A percentile compares a stretch with the other conserved stretches of the same genome.
phyloP scores from a whole-genome alignment of 352 stramenopile species.

The Phytophthora sansomeana region DNA sequence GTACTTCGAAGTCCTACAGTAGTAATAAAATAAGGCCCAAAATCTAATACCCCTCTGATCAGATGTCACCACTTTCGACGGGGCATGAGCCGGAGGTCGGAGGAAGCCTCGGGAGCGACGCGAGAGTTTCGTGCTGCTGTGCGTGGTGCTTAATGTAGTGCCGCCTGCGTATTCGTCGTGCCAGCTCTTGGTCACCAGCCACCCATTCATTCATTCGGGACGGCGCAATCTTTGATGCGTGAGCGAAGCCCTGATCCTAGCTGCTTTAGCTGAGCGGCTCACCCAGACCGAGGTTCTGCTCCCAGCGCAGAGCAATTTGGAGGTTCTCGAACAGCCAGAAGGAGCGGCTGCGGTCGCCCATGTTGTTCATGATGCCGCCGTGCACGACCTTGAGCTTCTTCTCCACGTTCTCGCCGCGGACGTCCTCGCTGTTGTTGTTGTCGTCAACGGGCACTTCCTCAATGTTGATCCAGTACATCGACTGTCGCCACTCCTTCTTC shows the following conservation, averaged over 20 bases:
- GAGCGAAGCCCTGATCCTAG: conserved; percentile 16
- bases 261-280: conserved; percentile 39
- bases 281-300: conserved; percentile 56
- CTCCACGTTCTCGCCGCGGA: conserved; percentile 13
- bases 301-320: conserved; percentile 59
- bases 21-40: conserved; percentile 3
- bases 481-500: conserved; percentile 64
- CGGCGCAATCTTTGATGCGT: conserved; percentile 25
- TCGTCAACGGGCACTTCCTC: conserved; percentile 36
- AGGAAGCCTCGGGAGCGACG: background rate
- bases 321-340: conserved; percentile 70
- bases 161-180: background rate
- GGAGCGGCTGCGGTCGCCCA: conserved; percentile 60
- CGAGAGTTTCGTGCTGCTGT: conserved; percentile 6
- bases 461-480: conserved; percentile 67
- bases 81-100: background rate
- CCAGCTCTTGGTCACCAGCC: conserved; percentile 2
- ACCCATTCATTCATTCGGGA: conserved; percentile 26
- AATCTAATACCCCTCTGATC: conserved; percentile 11
- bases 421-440: conserved; percentile 27
- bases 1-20: no score
- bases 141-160: conserved; percentile 12
- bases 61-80: conserved; percentile 13
- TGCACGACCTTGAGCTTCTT: conserved; percentile 51
- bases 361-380: conserved; percentile 68